Conservation (phyloP, 2,329 filamentous ascomycete genomes). For the Penicillium sumatraense region DNA sequence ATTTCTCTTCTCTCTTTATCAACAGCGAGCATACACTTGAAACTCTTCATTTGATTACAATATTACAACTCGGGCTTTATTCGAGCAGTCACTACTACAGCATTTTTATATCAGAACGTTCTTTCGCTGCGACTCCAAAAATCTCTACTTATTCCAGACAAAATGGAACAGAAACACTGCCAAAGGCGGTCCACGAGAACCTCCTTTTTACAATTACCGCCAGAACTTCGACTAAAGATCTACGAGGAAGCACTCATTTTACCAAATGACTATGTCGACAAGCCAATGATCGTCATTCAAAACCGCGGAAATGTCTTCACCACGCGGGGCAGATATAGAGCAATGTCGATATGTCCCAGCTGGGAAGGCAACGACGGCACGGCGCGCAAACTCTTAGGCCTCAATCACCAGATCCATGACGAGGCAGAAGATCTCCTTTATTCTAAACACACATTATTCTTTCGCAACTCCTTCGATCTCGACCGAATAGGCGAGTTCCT, state of each 20-base stretch:
- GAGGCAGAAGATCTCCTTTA: conserved; percentile 42
- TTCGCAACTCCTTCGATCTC: conserved; percentile 39
- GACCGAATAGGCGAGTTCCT: conserved; percentile 36
- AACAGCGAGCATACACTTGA: neutral
- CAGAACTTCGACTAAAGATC: conserved; percentile 40
- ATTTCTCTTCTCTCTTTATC: neutral
- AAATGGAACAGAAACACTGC: conserved; percentile 1
- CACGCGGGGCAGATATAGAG: conserved; percentile 34
- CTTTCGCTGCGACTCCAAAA: neutral
- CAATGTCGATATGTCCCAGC: conserved; percentile 39
- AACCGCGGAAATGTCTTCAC: conserved; percentile 40
- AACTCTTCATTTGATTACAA: neutral
- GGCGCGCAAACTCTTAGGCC: conserved; percentile 33
- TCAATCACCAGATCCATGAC: conserved; percentile 41
- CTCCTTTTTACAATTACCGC: conserved; percentile 33
- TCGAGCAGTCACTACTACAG: too few species aligned
- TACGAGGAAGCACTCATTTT: conserved; percentile 37
- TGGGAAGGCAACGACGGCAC: conserved; percentile 39
- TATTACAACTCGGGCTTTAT: neutral
- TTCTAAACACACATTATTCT: conserved; percentile 40
- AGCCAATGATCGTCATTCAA: conserved; percentile 38
- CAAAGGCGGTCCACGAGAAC: conserved; percentile 1
- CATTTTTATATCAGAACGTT: too few species aligned
- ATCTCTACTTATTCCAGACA: neutral
- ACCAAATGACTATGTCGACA: conserved; percentile 38